phyloP scores from a whole-genome alignment of 306 rosid species.

The Pyrus betulifolia region DNA sequence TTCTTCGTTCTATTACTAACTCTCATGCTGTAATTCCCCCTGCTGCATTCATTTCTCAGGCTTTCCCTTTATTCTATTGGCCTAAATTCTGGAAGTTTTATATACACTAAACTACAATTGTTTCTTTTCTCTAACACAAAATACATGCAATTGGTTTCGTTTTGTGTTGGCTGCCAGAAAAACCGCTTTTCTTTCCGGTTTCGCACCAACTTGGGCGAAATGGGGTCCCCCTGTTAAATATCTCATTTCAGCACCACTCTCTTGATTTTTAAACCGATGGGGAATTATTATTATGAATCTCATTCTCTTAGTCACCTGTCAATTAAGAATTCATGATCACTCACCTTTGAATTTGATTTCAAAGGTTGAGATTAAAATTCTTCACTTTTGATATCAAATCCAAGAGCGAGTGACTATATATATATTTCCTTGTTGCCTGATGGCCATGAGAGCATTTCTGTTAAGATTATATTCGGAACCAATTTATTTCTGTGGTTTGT shows the following conservation, averaged over 20 bases:
- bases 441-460: not conserved
- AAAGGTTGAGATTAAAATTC: too few relatives aligned
- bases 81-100: not conserved
- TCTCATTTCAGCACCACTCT: not conserved
- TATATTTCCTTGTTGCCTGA: not conserved
- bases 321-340: not conserved
- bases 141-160: not conserved
- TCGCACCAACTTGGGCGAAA: too few relatives aligned
- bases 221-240: not conserved
- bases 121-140: not conserved
- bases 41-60: conserved; percentile 11
- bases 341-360: not conserved
- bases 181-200: too few relatives aligned
- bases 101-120: not conserved
- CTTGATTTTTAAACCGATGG: not conserved
- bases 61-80: conserved; percentile 31
- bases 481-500: not conserved
- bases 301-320: too few relatives aligned
- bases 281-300: not conserved
- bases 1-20: conserved; percentile 93
- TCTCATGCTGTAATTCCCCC: conserved; percentile 83
- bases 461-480: not conserved
- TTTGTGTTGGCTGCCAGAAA: not conserved
- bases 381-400: not conserved
- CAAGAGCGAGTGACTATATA: not conserved